Conservation (phyloP, 2,329 filamentous ascomycete species). For the Penicillium hordei region DNA sequence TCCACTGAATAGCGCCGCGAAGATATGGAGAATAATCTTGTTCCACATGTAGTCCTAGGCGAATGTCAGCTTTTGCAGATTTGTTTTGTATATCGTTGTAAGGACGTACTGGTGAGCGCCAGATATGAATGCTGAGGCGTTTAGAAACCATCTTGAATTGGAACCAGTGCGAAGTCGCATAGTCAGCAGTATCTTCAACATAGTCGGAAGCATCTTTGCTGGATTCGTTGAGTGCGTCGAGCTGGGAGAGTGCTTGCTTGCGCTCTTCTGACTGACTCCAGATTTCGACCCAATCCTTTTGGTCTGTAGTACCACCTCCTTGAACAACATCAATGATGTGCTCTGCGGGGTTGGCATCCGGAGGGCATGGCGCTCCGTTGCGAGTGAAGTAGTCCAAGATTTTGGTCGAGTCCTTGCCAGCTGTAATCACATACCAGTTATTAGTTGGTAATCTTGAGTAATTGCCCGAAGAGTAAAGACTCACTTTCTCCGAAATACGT, state of each 20-base stretch:
- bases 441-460: too few species aligned
- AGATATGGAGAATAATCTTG: constrained; percentile 54
- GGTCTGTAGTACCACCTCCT: constrained; percentile 23
- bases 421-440: constrained; percentile 11
- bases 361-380: constrained; percentile 56
- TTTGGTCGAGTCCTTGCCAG: constrained; percentile 43
- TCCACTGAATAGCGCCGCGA: constrained; percentile 59
- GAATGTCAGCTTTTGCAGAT: neutral
- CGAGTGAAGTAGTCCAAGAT: constrained; percentile 50
- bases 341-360: constrained; percentile 55
- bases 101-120: constrained; percentile 34
- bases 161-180: constrained; percentile 41
- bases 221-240: constrained; percentile 29
- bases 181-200: constrained; percentile 37
- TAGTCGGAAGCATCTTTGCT: constrained; percentile 21
- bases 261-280: constrained; percentile 36
- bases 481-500: constrained; percentile 63
- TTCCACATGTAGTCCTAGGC: constrained; percentile 47
- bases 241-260: constrained; percentile 22
- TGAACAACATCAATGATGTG: constrained; percentile 44
- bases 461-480: neutral
- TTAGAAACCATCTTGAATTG: constrained; percentile 41
- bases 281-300: constrained; percentile 35
- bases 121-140: constrained; percentile 35
- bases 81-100: neutral